A percentile compares a stretch with the other conserved stretches of the same genome.
Evolutionary conservation across 2,329 filamentous ascomycete genomes (phyloP).

Genomic region (Emericellopsis atlantica): DNA sequence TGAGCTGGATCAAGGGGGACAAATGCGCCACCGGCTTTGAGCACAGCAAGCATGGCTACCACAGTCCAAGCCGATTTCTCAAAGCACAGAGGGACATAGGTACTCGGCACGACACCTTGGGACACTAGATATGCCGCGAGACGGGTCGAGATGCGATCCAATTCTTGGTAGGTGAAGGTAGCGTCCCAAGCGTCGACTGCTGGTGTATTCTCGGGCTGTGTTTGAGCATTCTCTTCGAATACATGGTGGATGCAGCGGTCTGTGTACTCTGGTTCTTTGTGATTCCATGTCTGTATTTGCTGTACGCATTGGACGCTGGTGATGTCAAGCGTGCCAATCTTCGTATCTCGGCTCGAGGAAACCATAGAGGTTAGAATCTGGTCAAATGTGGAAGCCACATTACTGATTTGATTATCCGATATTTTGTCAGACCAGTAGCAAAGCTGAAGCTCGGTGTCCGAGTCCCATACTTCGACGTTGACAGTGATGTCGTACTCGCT

Average conservation of each 20-base stretch:
- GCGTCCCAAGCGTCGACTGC: slow-evolving; percentile 32
- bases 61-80: slow-evolving; percentile 21
- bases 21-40: slow-evolving; percentile 19
- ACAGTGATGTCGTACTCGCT: slow-evolving; percentile 11
- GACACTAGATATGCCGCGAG: slow-evolving; percentile 6
- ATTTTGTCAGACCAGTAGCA: slow-evolving; percentile 12
- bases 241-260: neutral
- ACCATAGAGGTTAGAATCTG: slow-evolving; percentile 3
- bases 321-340: neutral
- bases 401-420: slow-evolving; percentile 6
- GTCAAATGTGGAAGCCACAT: slow-evolving; percentile 10
- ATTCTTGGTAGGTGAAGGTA: slow-evolving; percentile 10
- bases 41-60: slow-evolving; percentile 17
- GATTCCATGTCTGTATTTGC: neutral
- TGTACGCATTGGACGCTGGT: neutral
- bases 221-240: slow-evolving; percentile 19
- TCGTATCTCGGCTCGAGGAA: neutral
- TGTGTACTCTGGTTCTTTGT: neutral
- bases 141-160: slow-evolving; percentile 6
- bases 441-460: slow-evolving; percentile 7
- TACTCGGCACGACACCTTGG: slow-evolving; percentile 9
- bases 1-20: slow-evolving; percentile 20
- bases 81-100: slow-evolving; percentile 17
- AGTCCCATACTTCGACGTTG: slow-evolving; percentile 11
- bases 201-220: slow-evolving; percentile 13